phyloP scores from a whole-genome alignment of 345 rosid species.

The Brassica incana region DNA sequence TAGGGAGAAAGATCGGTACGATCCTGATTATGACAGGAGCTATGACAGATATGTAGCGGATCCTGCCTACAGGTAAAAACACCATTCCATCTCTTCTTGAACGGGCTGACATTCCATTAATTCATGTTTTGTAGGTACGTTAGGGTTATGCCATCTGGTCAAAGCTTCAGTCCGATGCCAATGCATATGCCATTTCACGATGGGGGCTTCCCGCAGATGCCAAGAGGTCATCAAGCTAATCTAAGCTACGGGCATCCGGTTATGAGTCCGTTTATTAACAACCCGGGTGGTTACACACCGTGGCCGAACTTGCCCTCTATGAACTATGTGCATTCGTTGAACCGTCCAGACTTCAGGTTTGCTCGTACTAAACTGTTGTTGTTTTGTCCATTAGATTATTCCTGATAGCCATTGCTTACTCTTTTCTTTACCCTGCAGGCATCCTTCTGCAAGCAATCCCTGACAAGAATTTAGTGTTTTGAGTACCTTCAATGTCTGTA shows the following conservation, averaged over 20 bases:
- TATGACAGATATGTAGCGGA: slow-evolving; percentile 66
- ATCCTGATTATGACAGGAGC: slow-evolving; percentile 96
- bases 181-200: slow-evolving; percentile 75
- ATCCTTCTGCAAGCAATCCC: slow-evolving; percentile 71
- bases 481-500: slow-evolving; percentile 35
- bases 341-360: slow-evolving; percentile 77
- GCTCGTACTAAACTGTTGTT: slow-evolving; percentile 5
- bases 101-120: background rate
- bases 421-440: slow-evolving; percentile 15
- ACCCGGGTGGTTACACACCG: slow-evolving; percentile 54
- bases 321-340: slow-evolving; percentile 75
- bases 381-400: background rate
- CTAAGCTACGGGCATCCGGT: slow-evolving; percentile 61
- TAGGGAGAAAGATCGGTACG: slow-evolving; percentile 90
- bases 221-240: slow-evolving; percentile 67
- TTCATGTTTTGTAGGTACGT: slow-evolving; percentile 57
- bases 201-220: slow-evolving; percentile 61
- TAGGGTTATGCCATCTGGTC: slow-evolving; percentile 71
- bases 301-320: slow-evolving; percentile 71
- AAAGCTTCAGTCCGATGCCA: slow-evolving; percentile 62
- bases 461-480: slow-evolving; percentile 48
- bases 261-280: slow-evolving; percentile 52
- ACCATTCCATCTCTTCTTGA: slow-evolving; percentile 6
- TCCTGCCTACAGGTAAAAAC: slow-evolving; percentile 35
- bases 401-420: background rate